phyloP scores from a whole-genome alignment of 495 filamentous ascomycete genomes.

The Penicillium argentinense region DNA sequence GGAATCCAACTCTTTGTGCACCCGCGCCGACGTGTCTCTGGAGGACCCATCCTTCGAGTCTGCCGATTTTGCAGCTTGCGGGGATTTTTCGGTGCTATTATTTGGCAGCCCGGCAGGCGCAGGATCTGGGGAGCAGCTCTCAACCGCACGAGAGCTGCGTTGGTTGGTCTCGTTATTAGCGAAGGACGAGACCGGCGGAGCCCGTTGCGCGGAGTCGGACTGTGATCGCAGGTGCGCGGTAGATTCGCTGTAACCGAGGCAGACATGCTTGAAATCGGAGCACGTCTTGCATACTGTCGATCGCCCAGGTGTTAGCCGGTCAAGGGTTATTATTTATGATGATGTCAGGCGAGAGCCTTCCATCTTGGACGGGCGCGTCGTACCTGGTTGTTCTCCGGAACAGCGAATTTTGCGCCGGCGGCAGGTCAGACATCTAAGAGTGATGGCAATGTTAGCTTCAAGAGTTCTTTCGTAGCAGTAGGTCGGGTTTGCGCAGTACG shows the following conservation, averaged over 20 bases:
- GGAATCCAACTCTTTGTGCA: slow-evolving; percentile 34
- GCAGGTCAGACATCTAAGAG: slow-evolving; percentile 68
- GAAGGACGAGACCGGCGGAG: slow-evolving; percentile 23
- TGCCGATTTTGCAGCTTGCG: slow-evolving; percentile 13
- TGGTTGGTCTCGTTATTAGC: slow-evolving; percentile 20
- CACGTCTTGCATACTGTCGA: slow-evolving; percentile 66
- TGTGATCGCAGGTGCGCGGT: slow-evolving; percentile 56
- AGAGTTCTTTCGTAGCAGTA: slow-evolving; percentile 12
- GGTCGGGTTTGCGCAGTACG: slow-evolving; percentile 27
- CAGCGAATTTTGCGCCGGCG: slow-evolving; percentile 83
- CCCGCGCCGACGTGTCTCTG: slow-evolving; percentile 21
- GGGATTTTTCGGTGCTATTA: slow-evolving; percentile 16
- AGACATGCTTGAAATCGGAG: slow-evolving; percentile 69
- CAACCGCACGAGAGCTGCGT: slow-evolving; percentile 17
- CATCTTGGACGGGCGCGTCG: too few species aligned
- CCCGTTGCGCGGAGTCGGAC: slow-evolving; percentile 33
- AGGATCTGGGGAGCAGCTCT: slow-evolving; percentile 34
- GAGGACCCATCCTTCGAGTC: slow-evolving; percentile 22
- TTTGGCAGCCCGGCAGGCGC: slow-evolving; percentile 8
- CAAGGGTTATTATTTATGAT: background rate
- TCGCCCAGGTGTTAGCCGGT: background rate
- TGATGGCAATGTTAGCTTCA: slow-evolving; percentile 1
- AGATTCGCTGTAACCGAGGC: slow-evolving; percentile 70
- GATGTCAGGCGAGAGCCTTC: too few species aligned
- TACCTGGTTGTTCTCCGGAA: slow-evolving; percentile 70